These are phyloP conservation scores for Dysphania ambrosioides DNA, from an alignment of 148 eudicot species.

Conservation along the genomic window DNA sequence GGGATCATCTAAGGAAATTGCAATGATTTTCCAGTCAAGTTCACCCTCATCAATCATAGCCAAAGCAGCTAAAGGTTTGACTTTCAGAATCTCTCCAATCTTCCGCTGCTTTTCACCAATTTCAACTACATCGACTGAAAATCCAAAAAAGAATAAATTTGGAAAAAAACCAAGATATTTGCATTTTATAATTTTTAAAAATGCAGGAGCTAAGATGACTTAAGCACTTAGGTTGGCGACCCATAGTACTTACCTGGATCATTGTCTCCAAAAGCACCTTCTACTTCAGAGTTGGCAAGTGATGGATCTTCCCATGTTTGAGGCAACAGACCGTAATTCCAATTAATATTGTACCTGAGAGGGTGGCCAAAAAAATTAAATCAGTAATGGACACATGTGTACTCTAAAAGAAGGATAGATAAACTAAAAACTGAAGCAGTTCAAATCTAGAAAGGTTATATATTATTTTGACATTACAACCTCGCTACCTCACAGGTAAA, in stretches of 20 bases:
- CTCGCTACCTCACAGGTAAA: background rate
- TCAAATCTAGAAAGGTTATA: background rate
- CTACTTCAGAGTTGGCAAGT: constrained; percentile 70
- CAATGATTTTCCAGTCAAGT: constrained; percentile 98
- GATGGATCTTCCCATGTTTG: constrained; percentile 98
- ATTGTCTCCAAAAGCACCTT: constrained; percentile 91
- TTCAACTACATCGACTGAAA: constrained; percentile 92
- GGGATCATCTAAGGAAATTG: constrained; percentile 94
- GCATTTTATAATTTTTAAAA: background rate
- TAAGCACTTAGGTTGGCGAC: background rate
- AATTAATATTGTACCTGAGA: constrained; percentile 75
- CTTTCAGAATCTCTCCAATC: constrained; percentile 79
- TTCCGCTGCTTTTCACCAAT: constrained; percentile 75
- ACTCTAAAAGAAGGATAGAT: background rate
- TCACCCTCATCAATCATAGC: constrained; percentile 99
- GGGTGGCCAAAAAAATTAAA: constrained; percentile 1
- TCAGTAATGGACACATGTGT: background rate
- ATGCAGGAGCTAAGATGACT: background rate
- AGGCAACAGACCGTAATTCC: constrained; percentile 91
- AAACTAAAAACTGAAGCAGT: background rate
- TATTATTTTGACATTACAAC: background rate
- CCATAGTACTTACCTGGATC: constrained; percentile 59
- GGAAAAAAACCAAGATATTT: background rate
- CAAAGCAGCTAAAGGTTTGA: constrained; percentile 87
- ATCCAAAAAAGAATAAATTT: constrained; percentile 8